Evolutionary conservation across 805 yeast species (phyloP).

Genomic region (Candida morakotiae): DNA sequence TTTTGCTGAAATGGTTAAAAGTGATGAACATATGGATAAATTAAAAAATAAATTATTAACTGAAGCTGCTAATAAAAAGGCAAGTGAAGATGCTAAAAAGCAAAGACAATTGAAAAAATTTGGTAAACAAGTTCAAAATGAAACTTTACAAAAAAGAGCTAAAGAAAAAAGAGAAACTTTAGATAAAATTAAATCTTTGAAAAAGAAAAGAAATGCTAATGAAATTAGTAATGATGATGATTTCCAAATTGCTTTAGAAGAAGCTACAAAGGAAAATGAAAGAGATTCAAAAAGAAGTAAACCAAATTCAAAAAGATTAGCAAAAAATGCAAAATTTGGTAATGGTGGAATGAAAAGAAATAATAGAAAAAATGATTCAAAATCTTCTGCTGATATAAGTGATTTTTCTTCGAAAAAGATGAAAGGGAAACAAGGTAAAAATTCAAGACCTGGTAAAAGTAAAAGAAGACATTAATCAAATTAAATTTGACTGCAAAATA

Average conservation of each 20-base stretch:
- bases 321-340: slow-evolving; percentile 73
- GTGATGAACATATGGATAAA: slow-evolving; percentile 97
- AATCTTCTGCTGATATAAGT: slow-evolving; percentile 63
- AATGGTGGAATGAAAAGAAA: slow-evolving; percentile 75
- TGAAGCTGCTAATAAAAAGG: slow-evolving; percentile 82
- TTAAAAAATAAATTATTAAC: slow-evolving; percentile 74
- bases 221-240: slow-evolving; percentile 67
- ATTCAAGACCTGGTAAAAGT: slow-evolving; percentile 40
- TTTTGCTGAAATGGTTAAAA: slow-evolving; percentile 97
- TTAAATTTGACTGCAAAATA: neutral
- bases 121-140: slow-evolving; percentile 95
- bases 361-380: slow-evolving; percentile 68
- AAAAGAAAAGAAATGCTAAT: slow-evolving; percentile 78
- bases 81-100: slow-evolving; percentile 87
- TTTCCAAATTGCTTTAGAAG: slow-evolving; percentile 90
- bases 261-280: slow-evolving; percentile 51
- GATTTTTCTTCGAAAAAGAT: slow-evolving; percentile 52
- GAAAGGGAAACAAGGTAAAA: slow-evolving; percentile 39
- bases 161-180: slow-evolving; percentile 87
- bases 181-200: slow-evolving; percentile 85
- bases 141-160: slow-evolving; percentile 88
- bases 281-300: slow-evolving; percentile 48
- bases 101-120: slow-evolving; percentile 94
- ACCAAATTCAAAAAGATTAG: slow-evolving; percentile 62
- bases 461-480: slow-evolving; percentile 19